phyloP scores from a whole-genome alignment of 192 early-diverging fungal species.

The Gaertneriomyces semiglobifer region DNA sequence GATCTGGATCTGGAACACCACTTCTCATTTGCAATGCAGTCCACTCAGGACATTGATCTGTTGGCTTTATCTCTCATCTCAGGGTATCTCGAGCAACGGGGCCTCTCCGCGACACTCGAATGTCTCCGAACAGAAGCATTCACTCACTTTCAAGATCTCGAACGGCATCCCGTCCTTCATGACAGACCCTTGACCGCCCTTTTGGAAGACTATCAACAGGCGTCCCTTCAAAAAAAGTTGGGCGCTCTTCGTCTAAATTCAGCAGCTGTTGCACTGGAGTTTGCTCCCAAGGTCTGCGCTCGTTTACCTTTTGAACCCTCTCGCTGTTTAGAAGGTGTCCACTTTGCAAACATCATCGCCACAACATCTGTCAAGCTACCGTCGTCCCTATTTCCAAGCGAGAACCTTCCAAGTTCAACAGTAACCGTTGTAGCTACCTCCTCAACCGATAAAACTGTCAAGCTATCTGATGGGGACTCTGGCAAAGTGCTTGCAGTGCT shows the following conservation, averaged over 20 bases:
- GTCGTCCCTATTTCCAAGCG: constrained; percentile 12
- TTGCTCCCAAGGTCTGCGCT: constrained; percentile 29
- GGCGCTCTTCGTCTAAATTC: background rate
- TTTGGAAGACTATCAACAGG: constrained; percentile 35
- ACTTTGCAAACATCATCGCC: constrained; percentile 58
- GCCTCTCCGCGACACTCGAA: constrained; percentile 39
- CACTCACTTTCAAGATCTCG: constrained; percentile 27
- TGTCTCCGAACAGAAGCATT: constrained; percentile 46
- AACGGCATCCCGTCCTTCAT: constrained; percentile 29
- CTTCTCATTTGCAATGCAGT: too few species aligned
- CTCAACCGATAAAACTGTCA: constrained; percentile 62
- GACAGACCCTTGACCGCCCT: constrained; percentile 45
- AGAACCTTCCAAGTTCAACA: constrained; percentile 23
- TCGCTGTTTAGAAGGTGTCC: constrained; percentile 40
- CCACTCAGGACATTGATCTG: constrained; percentile 24
- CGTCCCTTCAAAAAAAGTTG: constrained; percentile 6
- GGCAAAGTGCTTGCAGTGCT: constrained; percentile 39
- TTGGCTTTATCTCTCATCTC: constrained; percentile 35
- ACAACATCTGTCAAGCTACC: constrained; percentile 37
- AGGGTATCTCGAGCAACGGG: constrained; percentile 41
- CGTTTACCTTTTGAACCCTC: constrained; percentile 36
- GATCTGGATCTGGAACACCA: too few species aligned
- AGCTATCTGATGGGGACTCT: constrained; percentile 44
- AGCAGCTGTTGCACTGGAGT: constrained; percentile 37
- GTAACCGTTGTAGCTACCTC: constrained; percentile 46